Evolutionary conservation across 108 stramenopile genomes (phyloP), one percentile per base, ranked within the genome.

Genomic region (Fragilaria crotonensis): DNA sequence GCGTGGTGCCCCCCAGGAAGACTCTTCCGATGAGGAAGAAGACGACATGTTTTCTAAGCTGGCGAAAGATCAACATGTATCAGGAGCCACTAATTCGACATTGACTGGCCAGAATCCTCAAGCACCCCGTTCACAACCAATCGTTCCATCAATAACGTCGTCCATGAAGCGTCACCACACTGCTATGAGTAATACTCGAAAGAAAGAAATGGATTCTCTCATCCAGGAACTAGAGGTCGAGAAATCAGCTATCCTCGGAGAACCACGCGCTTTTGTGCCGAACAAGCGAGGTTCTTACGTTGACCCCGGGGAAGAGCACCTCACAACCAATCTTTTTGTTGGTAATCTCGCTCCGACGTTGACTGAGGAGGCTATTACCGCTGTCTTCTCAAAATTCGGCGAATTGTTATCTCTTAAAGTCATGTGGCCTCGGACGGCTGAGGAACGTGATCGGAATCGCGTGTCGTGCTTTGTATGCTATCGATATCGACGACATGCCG

Each of bases 381-480:
- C 89, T 51, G 62, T 81, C 5, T 95, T 95, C 63, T 53, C 76
- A 14, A 79, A 87, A 64, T 95, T 90, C 78, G 94, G 94, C 79
- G 83, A 83, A 82, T 46, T 64, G 44, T 55, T 52, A 7, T 47
- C 54, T 46, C 23, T 64, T 21, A 64, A 64, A 26, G 91, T 96
- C 58, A 96, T 96, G 95, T 96, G 91, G 91, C 93, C 95, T 2
- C 68, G 95, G 23, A 92, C 93, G 1, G 68, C 72, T 30, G 89
- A 90, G 57, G 95, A 96, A 63, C 44, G 84, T 28, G 62, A 68
- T 2, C 79, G 95, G 28, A 80, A 89, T 54, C 69, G 93, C 5
- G 86, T 87, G 57, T 88, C 90, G 2, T 90, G 94, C 5, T 96
- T 96, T 61, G 93, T 96, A 5, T 91, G 89, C 61, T 96, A 91